Base-by-base conservation (phyloP, 805 yeast species). In the Saturnispora serradocipensis region DNA sequence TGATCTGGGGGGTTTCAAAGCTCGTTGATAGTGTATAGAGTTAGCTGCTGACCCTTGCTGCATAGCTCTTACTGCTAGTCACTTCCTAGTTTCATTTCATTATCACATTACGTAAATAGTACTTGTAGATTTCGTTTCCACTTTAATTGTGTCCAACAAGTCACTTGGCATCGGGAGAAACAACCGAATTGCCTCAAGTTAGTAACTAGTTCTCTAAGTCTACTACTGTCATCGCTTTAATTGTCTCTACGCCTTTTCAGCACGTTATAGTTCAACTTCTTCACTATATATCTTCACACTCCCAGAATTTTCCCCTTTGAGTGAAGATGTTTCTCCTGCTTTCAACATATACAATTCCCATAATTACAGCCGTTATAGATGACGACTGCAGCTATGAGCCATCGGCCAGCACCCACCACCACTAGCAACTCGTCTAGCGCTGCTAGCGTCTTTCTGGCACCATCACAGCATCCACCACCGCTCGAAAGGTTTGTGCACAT, bases 401-500 rank as follows among this genome's bases (percentile, higher is more conserved):
- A 27, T 25, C 18, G 34, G 16, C 45, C 45, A 43, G 44, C 10
- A 27, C 46, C 10, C 47, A 27, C 32, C 6, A 18, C 18, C 38
- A 40, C 22, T 32, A 47, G 27, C 22, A 18, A 18, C 16, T 49
- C 20, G 34, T 44, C 32, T 18, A 46, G 20, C 22, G 13, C 22
- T 36, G 16, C 35, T 35, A 47, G 38, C 10, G 39, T 30, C 16
- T 28, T 43, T 10, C 25, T 24, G n/a, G 40, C 27, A 13, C 52
- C 38, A 11, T 43, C 27, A 36, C 51, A 16, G 42, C 42, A 38
- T 7, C 42, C 42, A 18, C 42, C 42, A 22, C 44, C 44, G 10
- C 44, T 40, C 16, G 30, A 40, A 50, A 67, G 65, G 43, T 67
- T 67, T 52, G 71, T 74, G 2, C 82, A 81, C 63, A 77, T 85